Evolutionary conservation across 2,329 filamentous ascomycete species (phyloP), one percentile per base, ranked within the genome.

Genomic region (Tolypocladium ovalisporum): DNA sequence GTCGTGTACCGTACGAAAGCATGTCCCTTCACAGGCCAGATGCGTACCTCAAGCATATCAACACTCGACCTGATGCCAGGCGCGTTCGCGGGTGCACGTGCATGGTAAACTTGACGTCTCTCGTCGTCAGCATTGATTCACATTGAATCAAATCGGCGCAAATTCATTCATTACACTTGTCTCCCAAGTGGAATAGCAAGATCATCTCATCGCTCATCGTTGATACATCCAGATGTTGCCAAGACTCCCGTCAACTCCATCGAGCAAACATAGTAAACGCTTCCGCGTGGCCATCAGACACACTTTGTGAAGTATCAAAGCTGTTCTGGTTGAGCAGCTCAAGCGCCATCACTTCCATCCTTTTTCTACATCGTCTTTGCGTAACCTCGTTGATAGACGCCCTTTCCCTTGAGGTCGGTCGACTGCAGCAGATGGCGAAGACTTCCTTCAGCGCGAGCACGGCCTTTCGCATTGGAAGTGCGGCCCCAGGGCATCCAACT

Each of bases 391-490:
- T 59, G 62, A 37, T 71, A 68, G 2, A 67, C 60, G 1, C 63
- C 65, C 58, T 75, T 75, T 10, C 69, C 71, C 60, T 73, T 74
- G 40, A 60, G 52, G 42, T 71, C 64, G 6, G 63, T 64, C 17
- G 63, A 64, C 60, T 72, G 78, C 13, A 85, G 68, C 22, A 85
- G 65, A 47, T 81, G 75, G 56, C 80, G 73, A 27, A 85, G 69
- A 56, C 77, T 83, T 1, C 80, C 80, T 65, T 83, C 81, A 1
- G 82, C 82, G 63, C 80, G 75, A 59, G n/a, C n/a, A n/a, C n/a
- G n/a, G n/a, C n/a, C 78, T 75, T 55, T 68, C 64, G 49, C 68
- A 63, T 67, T 62, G 42, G 55, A 57, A 55, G 62, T 57, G 19
- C 64, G 22, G 2, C 24, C 27, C 57, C 62, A 63, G 3, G 58